Percentiles rank a stretch among this genome's conserved stretches.
phyloP scores from a whole-genome alignment of 2,329 filamentous ascomycete species.

The Canariomyces notabilis region DNA sequence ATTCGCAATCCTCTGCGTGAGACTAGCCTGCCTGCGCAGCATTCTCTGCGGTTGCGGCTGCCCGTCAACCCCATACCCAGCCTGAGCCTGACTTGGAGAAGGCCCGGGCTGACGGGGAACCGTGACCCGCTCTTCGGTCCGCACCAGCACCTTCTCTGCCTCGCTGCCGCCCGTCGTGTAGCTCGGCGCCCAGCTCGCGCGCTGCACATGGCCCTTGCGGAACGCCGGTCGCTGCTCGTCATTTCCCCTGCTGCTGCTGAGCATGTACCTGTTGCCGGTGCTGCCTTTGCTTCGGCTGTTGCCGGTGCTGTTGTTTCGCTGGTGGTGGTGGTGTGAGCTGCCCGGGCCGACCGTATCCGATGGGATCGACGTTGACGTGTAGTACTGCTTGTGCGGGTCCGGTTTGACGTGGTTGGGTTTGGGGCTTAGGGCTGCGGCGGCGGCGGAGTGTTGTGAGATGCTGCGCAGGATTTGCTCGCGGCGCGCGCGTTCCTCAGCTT shows the following conservation, averaged over 20 bases:
- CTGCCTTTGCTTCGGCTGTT: slow-evolving; percentile 4
- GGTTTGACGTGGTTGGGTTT: slow-evolving; percentile 9
- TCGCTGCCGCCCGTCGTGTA: background rate
- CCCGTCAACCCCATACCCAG: background rate
- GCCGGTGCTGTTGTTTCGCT: background rate
- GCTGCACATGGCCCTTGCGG: slow-evolving; percentile 5
- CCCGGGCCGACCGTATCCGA: background rate
- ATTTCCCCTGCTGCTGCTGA: background rate
- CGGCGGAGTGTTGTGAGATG: slow-evolving; percentile 18
- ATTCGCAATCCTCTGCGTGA: slow-evolving; percentile 48
- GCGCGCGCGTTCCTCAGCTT: slow-evolving; percentile 24
- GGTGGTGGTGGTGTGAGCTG: slow-evolving; percentile 3
- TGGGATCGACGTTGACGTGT: background rate
- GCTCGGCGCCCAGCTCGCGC: slow-evolving; percentile 17
- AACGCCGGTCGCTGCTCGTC: background rate
- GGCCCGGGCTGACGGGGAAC: background rate
- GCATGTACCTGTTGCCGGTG: background rate
- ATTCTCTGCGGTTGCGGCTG: slow-evolving; percentile 10
- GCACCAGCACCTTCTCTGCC: background rate
- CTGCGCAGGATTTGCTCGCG: slow-evolving; percentile 22
- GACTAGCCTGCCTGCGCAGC: slow-evolving; percentile 26
- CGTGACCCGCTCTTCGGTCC: background rate
- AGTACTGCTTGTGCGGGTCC: slow-evolving; percentile 21
- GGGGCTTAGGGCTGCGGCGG: background rate
- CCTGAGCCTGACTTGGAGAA: background rate